Evolutionary conservation across 2,329 filamentous ascomycete genomes (phyloP).

Genomic region (Aspergillus felis): DNA sequence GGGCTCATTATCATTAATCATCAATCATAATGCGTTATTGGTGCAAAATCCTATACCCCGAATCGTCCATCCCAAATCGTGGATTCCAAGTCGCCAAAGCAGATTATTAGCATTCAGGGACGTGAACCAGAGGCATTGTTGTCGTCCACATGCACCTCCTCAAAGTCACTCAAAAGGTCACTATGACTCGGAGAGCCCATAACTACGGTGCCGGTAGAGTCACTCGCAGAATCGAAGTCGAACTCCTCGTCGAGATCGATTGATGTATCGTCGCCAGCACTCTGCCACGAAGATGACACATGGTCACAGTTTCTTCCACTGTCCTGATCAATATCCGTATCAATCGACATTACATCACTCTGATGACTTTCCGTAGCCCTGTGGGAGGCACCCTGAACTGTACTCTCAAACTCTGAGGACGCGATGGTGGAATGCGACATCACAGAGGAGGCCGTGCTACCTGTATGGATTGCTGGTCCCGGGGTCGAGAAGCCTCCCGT

Average conservation of each 20-base stretch:
- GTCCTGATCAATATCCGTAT: constrained; percentile 6
- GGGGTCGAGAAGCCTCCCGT: constrained; percentile 34
- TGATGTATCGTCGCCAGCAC: not conserved
- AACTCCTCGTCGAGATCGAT: constrained; percentile 11
- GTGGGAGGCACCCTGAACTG: constrained; percentile 34
- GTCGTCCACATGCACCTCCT: constrained; percentile 10
- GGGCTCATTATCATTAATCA: not conserved
- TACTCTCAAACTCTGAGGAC: constrained; percentile 27
- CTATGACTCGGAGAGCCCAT: constrained; percentile 6
- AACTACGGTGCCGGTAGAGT: constrained; percentile 18
- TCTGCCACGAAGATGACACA: not conserved
- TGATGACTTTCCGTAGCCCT: constrained; percentile 30
- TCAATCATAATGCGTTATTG: not conserved
- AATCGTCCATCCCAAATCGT: not conserved
- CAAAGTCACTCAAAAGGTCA: constrained; percentile 12
- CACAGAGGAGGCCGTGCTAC: constrained; percentile 21
- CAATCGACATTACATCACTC: constrained; percentile 24
- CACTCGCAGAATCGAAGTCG: constrained; percentile 16
- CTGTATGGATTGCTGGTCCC: constrained; percentile 31
- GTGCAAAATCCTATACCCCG: not conserved
- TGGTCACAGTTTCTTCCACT: not conserved
- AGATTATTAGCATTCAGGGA: not conserved
- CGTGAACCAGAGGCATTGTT: not conserved
- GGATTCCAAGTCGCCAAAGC: not conserved
- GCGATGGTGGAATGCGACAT: constrained; percentile 23